phyloP scores from a whole-genome alignment of 768 basidiomycete species.

The Hygrocybe punicea region DNA sequence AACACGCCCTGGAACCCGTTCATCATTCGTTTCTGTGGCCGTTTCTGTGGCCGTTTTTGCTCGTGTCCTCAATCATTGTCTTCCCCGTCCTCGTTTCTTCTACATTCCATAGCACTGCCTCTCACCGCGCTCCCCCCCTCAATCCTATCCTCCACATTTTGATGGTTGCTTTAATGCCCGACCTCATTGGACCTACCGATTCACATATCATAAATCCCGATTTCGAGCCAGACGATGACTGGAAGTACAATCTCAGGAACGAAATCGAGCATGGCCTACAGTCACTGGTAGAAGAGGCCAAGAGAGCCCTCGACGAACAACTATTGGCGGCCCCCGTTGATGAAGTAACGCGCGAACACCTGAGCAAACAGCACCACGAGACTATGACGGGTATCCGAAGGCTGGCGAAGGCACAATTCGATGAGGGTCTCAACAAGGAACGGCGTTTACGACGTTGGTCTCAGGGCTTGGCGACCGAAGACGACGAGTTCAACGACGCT shows the following conservation, averaged over 20 bases:
- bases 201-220: slow-evolving; percentile 20
- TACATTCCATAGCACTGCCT: background rate
- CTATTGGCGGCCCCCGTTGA: slow-evolving; percentile 41
- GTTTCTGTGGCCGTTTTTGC: too few species aligned
- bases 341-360: slow-evolving; percentile 29
- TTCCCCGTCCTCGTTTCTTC: too few species aligned
- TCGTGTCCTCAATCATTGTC: too few species aligned
- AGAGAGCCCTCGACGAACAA: slow-evolving; percentile 52
- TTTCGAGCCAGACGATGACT: slow-evolving; percentile 52
- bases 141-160: background rate
- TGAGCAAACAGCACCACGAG: slow-evolving; percentile 38
- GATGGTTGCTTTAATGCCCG: background rate
- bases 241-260: slow-evolving; percentile 45
- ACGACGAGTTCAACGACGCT: slow-evolving; percentile 27
- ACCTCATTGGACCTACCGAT: slow-evolving; percentile 2
- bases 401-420: slow-evolving; percentile 47
- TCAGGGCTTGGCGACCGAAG: slow-evolving; percentile 31
- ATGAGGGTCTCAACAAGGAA: slow-evolving; percentile 44
- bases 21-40: too few species aligned
- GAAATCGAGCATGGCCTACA: slow-evolving; percentile 49
- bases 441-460: slow-evolving; percentile 51
- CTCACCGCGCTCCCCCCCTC: background rate
- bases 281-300: slow-evolving; percentile 57
- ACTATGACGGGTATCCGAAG: slow-evolving; percentile 44
- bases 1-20: too few species aligned